Evolutionary conservation across 495 filamentous ascomycete genomes (phyloP).

Genomic region (Lophium mytilinum): DNA sequence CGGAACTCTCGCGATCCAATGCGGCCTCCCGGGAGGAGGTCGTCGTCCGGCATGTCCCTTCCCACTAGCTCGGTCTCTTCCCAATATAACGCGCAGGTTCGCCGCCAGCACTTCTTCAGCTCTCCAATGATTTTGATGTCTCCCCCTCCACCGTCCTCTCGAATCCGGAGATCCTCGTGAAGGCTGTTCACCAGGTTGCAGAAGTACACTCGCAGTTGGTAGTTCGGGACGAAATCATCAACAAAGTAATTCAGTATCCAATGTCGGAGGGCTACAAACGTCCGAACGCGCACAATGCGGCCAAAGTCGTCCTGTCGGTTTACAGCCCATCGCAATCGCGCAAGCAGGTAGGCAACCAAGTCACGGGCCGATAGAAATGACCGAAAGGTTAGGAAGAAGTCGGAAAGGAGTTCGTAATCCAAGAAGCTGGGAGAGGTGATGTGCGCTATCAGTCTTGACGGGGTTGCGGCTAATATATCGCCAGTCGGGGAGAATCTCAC

Average conservation of each 20-base stretch:
- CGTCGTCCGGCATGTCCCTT: slow-evolving; percentile 51
- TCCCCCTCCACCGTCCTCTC: slow-evolving; percentile 53
- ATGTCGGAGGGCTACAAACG: slow-evolving; percentile 91
- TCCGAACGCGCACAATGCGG: slow-evolving; percentile 84
- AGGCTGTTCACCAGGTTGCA: slow-evolving; percentile 75
- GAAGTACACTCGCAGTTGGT: slow-evolving; percentile 68
- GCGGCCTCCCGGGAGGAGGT: slow-evolving; percentile 68
- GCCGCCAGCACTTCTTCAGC: slow-evolving; percentile 94
- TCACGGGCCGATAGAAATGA: slow-evolving; percentile 69
- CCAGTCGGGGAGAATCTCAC: slow-evolving; percentile 74
- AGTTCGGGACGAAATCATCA: slow-evolving; percentile 88
- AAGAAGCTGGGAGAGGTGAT: slow-evolving; percentile 94
- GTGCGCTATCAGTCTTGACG: slow-evolving; percentile 88
- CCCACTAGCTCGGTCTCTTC: slow-evolving; percentile 41
- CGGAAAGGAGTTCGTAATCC: slow-evolving; percentile 94
- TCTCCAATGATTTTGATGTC: slow-evolving; percentile 89
- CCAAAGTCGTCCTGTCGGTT: slow-evolving; percentile 73
- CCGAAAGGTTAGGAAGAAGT: slow-evolving; percentile 96
- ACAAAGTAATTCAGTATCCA: slow-evolving; percentile 98
- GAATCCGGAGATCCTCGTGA: slow-evolving; percentile 50
- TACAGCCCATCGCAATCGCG: slow-evolving; percentile 82
- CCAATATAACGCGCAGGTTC: slow-evolving; percentile 84
- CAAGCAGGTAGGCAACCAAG: slow-evolving; percentile 72
- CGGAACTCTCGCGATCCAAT: slow-evolving; percentile 4
- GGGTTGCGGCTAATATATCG: slow-evolving; percentile 81